Conservation (phyloP, 1,284 basidiomycete species). For the Rhodotorula sp. region DNA sequence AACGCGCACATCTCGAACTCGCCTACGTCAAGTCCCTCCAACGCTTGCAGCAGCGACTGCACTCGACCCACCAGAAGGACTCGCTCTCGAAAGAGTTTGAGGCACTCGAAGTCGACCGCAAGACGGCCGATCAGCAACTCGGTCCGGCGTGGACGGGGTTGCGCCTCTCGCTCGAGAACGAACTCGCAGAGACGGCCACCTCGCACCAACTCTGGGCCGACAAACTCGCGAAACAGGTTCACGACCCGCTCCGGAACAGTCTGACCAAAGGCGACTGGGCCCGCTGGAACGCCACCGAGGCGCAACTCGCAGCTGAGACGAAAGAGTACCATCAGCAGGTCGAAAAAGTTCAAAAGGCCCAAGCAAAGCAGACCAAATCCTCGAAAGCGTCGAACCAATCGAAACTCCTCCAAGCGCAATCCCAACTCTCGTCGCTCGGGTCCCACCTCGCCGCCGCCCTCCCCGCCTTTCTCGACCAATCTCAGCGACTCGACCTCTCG, state of each 20-base stretch:
- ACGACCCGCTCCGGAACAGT: slow-evolving; percentile 12
- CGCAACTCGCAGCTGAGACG: slow-evolving; percentile 4
- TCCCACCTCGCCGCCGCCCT: slow-evolving; percentile 41
- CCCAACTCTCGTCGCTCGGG: slow-evolving; percentile 29
- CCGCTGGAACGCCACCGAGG: slow-evolving; percentile 18
- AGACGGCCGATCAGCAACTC: slow-evolving; percentile 17
- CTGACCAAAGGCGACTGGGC: slow-evolving; percentile 27
- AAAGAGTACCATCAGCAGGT: slow-evolving; percentile 29
- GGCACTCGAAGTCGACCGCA: slow-evolving; percentile 2
- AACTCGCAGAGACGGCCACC: slow-evolving; percentile 18
- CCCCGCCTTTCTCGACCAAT: slow-evolving; percentile 44
- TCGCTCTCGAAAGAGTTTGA: slow-evolving; percentile 20
- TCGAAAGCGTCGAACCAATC: slow-evolving; percentile 17
- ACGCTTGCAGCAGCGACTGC: slow-evolving; percentile 53
- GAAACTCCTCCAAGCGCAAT: slow-evolving; percentile 37
- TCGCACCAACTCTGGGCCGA: slow-evolving; percentile 25
- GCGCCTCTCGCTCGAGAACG: slow-evolving; percentile 18
- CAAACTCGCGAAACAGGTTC: slow-evolving; percentile 24
- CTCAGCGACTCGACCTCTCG: slow-evolving; percentile 47
- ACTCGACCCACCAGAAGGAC: slow-evolving; percentile 39
- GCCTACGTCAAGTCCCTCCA: slow-evolving; percentile 54
- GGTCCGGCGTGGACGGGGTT: slow-evolving; percentile 8
- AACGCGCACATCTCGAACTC: slow-evolving; percentile 54
- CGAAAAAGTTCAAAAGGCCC: slow-evolving; percentile 35
- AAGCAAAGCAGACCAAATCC: slow-evolving; percentile 16